Evolutionary conservation across 2,329 filamentous ascomycete genomes (phyloP).

Genomic region (Amphichorda felina): DNA sequence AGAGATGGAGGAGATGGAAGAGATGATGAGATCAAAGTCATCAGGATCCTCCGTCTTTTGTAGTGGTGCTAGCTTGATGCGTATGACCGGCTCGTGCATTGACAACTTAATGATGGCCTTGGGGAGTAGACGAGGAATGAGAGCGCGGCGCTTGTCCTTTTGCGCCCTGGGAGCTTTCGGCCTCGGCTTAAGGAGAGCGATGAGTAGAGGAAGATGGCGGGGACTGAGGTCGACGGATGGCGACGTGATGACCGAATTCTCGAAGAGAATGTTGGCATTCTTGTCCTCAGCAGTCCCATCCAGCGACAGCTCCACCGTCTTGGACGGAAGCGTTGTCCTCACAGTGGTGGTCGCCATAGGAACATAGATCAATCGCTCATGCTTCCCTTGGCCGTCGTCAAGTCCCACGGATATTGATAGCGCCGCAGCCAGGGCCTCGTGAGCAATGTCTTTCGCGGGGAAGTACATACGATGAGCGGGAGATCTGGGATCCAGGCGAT

Average conservation of each 20-base stretch:
- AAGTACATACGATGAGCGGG: constrained; percentile 99
- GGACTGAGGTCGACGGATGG: constrained; percentile 90
- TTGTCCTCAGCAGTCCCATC: constrained; percentile 68
- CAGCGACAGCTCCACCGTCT: constrained; percentile 72
- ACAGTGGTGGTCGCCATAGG: constrained; percentile 96
- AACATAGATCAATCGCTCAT: constrained; percentile 81
- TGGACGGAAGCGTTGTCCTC: constrained; percentile 87
- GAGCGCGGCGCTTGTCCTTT: constrained; percentile 43
- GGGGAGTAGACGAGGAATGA: constrained; percentile 84
- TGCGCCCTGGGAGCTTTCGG: constrained; percentile 19
- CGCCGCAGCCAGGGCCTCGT: constrained; percentile 85
- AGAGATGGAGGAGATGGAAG: constrained; percentile 85
- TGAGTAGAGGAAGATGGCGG: constrained; percentile 74
- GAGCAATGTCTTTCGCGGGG: constrained; percentile 79
- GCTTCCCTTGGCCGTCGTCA: constrained; percentile 77
- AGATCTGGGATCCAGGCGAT: constrained; percentile 82
- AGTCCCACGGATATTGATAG: constrained; percentile 86
- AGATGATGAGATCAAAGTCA: constrained; percentile 92
- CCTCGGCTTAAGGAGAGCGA: constrained; percentile 59
- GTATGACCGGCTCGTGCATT: constrained; percentile 88
- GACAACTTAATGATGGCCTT: constrained; percentile 94
- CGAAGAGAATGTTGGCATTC: constrained; percentile 92
- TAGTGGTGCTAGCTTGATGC: constrained; percentile 77
- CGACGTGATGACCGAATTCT: constrained; percentile 91
- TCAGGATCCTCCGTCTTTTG: constrained; percentile 52